Base-by-base conservation (phyloP, 1,284 basidiomycete genomes). In the Trichosporon sp. region DNA sequence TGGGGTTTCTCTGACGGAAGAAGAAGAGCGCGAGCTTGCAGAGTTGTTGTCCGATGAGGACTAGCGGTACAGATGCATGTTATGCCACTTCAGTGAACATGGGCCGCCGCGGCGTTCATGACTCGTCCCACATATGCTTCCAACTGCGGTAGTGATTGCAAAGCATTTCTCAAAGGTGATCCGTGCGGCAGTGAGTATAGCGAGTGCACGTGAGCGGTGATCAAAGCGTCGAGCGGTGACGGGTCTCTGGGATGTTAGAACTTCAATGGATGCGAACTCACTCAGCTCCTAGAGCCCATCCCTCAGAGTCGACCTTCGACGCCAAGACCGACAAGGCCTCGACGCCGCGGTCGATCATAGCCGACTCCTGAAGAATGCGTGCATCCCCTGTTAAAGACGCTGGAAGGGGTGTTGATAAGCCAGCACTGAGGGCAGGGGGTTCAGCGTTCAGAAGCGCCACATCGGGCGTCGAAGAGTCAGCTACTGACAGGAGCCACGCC, bases 41-140 rank as follows among this genome's bases (percentile, higher is more conserved):
- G 92, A 93, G 75, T 81, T 94, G 29, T 87, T 93, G 87, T 88
- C 85, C 62, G 86, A 86, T 29, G 87, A 88, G 7, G 73, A 76
- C 21, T 73, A 38, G 25, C 21, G 13, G 56, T 31, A 11, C 8
- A 42, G 8, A 60, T 60, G 56, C 56, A 60, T 60, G 27, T 21
- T n/a, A 29, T 51, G 18, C 27, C 13, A 23, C 2, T 5, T 51
- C 21, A 51, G 9, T 25, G 21, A 12, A 21, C 47, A 23, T 51
- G 21, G 6, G 18, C 47, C 3, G 4, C 11, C 15, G 56, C 56
- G 56, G 18, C 27, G 2, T 60, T n/a, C 56, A 60, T 60, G 8
- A 76, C 73, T 31, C 62, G 23, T 35, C 76, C 72, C n/a, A 80
- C 71, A 62, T 81, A 80, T 11, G 68, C 67, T 1, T 69, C 73